phyloP scores from a whole-genome alignment of 805 yeast genomes.

The Lipomyces starkeyi region DNA sequence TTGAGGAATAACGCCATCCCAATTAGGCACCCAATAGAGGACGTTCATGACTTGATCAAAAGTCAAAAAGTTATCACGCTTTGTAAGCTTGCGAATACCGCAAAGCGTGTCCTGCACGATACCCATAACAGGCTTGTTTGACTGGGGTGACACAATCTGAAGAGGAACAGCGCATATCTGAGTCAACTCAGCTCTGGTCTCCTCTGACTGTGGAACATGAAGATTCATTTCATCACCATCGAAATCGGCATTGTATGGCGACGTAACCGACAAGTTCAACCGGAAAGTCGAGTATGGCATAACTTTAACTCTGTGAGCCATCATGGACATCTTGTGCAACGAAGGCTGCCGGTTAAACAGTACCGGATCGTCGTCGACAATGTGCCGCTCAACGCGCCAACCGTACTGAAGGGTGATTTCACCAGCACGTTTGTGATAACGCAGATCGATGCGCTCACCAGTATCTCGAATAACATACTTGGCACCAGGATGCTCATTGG shows the following conservation, averaged over 20 bases:
- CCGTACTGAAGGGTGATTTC: slow-evolving; percentile 97
- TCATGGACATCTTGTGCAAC: slow-evolving; percentile 99
- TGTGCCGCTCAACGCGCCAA: slow-evolving; percentile 98
- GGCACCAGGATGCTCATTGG: slow-evolving; percentile 99
- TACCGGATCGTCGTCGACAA: slow-evolving; percentile 97
- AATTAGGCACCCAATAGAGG: slow-evolving; percentile 95
- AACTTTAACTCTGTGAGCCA: slow-evolving; percentile 98
- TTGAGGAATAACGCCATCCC: slow-evolving; percentile 98
- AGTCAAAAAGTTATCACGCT: slow-evolving; percentile 86
- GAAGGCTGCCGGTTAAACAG: slow-evolving; percentile 99
- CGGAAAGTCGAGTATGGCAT: slow-evolving; percentile 99
- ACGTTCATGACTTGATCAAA: slow-evolving; percentile 95
- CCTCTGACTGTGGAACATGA: slow-evolving; percentile 98
- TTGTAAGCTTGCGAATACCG: slow-evolving; percentile 95
- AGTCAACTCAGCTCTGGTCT: slow-evolving; percentile 93
- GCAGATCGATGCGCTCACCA: slow-evolving; percentile 97
- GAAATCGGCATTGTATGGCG: slow-evolving; percentile 99
- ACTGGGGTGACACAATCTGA: slow-evolving; percentile 97
- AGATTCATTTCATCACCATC: slow-evolving; percentile 99
- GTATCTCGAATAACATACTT: slow-evolving; percentile 97
- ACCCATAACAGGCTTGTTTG: slow-evolving; percentile 99
- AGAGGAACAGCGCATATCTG: slow-evolving; percentile 96
- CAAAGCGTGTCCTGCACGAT: slow-evolving; percentile 98
- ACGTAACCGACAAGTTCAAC: slow-evolving; percentile 93
- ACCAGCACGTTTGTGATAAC: slow-evolving; percentile 98